Evolutionary conservation across 305 asterid genomes (phyloP).

Genomic region (Nicotiana rustica): DNA sequence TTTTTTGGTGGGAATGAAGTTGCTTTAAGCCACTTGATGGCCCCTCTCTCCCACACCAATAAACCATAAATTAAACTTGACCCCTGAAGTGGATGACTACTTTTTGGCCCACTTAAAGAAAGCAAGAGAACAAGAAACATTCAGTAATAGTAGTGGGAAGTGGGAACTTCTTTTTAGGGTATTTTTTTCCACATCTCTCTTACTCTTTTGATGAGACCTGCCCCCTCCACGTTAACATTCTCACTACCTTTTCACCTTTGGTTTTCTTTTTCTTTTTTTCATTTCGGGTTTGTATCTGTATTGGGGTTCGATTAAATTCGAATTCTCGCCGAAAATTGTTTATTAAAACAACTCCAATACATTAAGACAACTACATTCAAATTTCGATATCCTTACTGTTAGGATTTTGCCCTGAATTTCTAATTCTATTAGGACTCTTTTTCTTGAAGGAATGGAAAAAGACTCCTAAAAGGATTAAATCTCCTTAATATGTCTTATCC

Average conservation of each 20-base stretch:
- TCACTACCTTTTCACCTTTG: constrained; percentile 49
- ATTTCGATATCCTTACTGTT: too few species aligned
- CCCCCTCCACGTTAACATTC: constrained; percentile 48
- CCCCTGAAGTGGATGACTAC: constrained; percentile 32
- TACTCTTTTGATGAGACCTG: constrained; percentile 64
- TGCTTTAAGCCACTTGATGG: constrained; percentile 3
- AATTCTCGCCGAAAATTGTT: too few species aligned
- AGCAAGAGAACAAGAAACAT: constrained; percentile 34
- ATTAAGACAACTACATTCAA: too few species aligned
- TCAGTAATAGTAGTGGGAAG: constrained; percentile 41
- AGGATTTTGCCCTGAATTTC: too few species aligned
- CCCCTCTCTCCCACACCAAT: constrained; percentile 31
- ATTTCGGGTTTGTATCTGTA: too few species aligned
- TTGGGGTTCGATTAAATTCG: too few species aligned
- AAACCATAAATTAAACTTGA: constrained; percentile 19
- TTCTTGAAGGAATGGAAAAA: too few species aligned
- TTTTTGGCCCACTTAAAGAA: constrained; percentile 63
- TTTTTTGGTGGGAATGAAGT: neutral
- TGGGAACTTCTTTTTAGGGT: constrained; percentile 88
- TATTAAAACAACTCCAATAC: too few species aligned
- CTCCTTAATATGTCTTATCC: too few species aligned
- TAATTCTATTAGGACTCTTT: too few species aligned
- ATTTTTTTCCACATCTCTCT: constrained; percentile 39
- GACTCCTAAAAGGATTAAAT: too few species aligned
- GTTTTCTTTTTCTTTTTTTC: neutral